Evolutionary conservation across 2,329 filamentous ascomycete genomes (phyloP).

Genomic region (Aspergillus ustus): DNA sequence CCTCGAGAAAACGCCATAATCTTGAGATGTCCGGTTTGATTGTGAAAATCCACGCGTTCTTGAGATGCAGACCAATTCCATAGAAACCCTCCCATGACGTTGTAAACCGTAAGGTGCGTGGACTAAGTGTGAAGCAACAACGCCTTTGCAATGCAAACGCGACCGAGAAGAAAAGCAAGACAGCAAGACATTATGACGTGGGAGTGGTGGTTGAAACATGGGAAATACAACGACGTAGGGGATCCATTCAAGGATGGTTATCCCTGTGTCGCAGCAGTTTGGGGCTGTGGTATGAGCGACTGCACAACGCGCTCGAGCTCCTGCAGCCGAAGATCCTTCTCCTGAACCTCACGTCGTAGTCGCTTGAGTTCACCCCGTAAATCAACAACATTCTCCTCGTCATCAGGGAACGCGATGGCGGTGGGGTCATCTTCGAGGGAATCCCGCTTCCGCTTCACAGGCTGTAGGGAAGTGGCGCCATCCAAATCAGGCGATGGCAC

Average conservation of each 20-base stretch:
- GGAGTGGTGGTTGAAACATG: background rate
- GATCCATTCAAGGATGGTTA: conserved; percentile 8
- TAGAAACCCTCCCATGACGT: conserved; percentile 28
- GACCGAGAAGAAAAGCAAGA: conserved; percentile 18
- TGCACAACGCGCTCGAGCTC: conserved; percentile 48
- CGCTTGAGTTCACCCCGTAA: conserved; percentile 70
- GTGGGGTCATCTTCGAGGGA: conserved; percentile 33
- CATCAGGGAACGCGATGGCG: conserved; percentile 34
- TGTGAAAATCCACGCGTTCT: conserved; percentile 26
- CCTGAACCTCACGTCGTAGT: conserved; percentile 67
- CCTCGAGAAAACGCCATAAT: conserved; percentile 40
- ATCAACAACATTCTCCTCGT: conserved; percentile 47
- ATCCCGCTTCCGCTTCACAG: conserved; percentile 43
- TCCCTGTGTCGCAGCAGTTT: conserved; percentile 28
- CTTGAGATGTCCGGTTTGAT: conserved; percentile 22
- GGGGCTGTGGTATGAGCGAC: conserved; percentile 43
- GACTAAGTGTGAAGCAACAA: conserved; percentile 30
- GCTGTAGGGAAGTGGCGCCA: conserved; percentile 35
- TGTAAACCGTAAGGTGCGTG: conserved; percentile 27
- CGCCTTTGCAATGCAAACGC: conserved; percentile 40
- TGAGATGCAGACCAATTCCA: conserved; percentile 30
- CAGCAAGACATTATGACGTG: conserved; percentile 12
- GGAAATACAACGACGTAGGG: background rate
- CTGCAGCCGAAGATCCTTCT: conserved; percentile 52
- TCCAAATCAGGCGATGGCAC: conserved; percentile 37